These are phyloP conservation scores for Chalciporus pseudorubinellus DNA, from an alignment of 768 basidiomycete species.

Conservation along the genomic window DNA sequence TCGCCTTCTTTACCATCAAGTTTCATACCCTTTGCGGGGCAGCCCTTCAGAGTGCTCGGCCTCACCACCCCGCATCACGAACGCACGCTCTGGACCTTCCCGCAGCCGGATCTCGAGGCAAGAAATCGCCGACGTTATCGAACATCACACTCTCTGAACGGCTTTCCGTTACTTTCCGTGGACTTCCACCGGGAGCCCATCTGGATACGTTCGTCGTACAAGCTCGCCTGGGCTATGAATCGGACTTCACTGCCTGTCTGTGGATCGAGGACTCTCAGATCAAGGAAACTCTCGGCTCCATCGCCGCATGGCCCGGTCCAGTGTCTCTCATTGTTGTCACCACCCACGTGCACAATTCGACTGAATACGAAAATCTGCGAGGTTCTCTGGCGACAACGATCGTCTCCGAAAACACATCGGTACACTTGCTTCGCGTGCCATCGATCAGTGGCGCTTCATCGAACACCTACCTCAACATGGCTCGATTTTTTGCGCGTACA, in stretches of 20 bases:
- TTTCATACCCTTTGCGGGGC: slow-evolving; percentile 15
- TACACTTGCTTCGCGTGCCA: slow-evolving; percentile 49
- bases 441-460: slow-evolving; percentile 38
- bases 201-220: slow-evolving; percentile 39
- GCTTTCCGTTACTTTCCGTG: slow-evolving; percentile 36
- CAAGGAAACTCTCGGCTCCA: slow-evolving; percentile 36
- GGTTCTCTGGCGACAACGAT: slow-evolving; percentile 9
- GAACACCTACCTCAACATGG: slow-evolving; percentile 60
- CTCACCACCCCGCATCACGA: background rate
- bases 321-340: slow-evolving; percentile 50
- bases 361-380: slow-evolving; percentile 20
- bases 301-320: slow-evolving; percentile 45
- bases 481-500: slow-evolving; percentile 56
- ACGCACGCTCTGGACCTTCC: background rate
- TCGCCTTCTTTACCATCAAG: slow-evolving; percentile 37
- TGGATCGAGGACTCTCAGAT: slow-evolving; percentile 43
- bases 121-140: slow-evolving; percentile 22
- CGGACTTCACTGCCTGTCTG: slow-evolving; percentile 45
- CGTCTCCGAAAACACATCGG: slow-evolving; percentile 30
- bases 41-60: background rate
- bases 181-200: slow-evolving; percentile 22
- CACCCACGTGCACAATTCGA: slow-evolving; percentile 28
- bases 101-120: background rate
- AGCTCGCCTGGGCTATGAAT: slow-evolving; percentile 6
- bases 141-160: slow-evolving; percentile 33